A percentile compares a stretch with the other conserved stretches of the same genome.
Conservation (phyloP, 768 basidiomycete species). For the Hebeloma cylindrosporum region DNA sequence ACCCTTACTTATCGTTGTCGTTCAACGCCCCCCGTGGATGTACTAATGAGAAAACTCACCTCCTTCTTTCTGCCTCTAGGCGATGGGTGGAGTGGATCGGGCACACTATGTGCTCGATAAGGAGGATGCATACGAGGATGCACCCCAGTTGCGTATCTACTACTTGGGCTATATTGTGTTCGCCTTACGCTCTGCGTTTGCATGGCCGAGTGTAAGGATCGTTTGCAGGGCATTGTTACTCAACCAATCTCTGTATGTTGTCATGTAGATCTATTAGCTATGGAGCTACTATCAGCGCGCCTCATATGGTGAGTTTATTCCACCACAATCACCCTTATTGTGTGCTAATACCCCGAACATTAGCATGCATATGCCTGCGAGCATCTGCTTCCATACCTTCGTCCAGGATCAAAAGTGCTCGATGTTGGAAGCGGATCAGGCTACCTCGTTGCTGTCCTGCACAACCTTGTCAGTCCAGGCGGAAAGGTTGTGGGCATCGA, state of each 20-base stretch:
- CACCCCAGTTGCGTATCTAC: constrained; percentile 62
- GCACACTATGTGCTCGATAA: constrained; percentile 59
- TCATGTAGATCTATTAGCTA: constrained; percentile 71
- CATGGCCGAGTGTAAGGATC: too few species aligned
- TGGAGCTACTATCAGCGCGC: constrained; percentile 92
- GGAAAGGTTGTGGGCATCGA: constrained; percentile 87
- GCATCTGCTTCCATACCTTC: constrained; percentile 70
- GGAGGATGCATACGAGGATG: constrained; percentile 69
- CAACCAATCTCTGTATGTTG: too few species aligned
- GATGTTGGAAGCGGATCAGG: constrained; percentile 91
- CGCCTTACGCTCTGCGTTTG: too few species aligned
- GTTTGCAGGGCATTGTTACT: too few species aligned
- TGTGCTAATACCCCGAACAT: neutral
- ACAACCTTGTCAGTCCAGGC: constrained; percentile 59
- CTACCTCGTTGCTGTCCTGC: constrained; percentile 80
- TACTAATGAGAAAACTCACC: constrained; percentile 1
- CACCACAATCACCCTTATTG: neutral
- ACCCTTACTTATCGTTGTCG: neutral
- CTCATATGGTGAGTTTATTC: constrained; percentile 79
- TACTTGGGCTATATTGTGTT: too few species aligned
- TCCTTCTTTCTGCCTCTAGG: constrained; percentile 37
- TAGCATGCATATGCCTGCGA: constrained; percentile 87
- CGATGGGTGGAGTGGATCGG: constrained; percentile 70
- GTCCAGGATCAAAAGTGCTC: constrained; percentile 71
- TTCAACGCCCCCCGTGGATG: too few species aligned